Conservation (phyloP, 2,329 filamentous ascomycete species). For the Dryadomyces quercivorus region DNA sequence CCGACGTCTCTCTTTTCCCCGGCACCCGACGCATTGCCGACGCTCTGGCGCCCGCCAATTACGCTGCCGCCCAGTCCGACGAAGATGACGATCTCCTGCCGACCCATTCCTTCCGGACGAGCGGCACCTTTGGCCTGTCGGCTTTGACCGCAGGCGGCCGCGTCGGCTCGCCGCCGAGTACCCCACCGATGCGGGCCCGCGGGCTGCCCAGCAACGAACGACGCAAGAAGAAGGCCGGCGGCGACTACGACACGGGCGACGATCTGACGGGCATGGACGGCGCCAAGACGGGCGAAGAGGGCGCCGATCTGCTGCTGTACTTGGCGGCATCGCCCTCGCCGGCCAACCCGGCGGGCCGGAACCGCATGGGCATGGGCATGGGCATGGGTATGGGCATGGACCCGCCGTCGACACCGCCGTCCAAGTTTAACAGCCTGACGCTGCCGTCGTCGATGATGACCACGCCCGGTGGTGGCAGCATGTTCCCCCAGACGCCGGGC, state of each 20-base stretch:
- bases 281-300: constrained; percentile 50
- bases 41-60: constrained; percentile 42
- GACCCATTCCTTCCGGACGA: constrained; percentile 57
- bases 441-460: constrained; percentile 79
- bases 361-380: constrained; percentile 23
- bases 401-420: constrained; percentile 65
- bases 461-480: constrained; percentile 61
- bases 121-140: constrained; percentile 14
- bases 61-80: constrained; percentile 52
- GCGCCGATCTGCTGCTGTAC: constrained; percentile 69
- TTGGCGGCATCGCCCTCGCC: constrained; percentile 86
- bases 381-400: constrained; percentile 30
- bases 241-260: constrained; percentile 9
- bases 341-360: constrained; percentile 44
- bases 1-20: constrained; percentile 68
- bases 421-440: constrained; percentile 52
- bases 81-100: constrained; percentile 78
- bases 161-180: constrained; percentile 68
- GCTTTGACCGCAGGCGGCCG: constrained; percentile 18
- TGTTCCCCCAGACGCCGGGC: constrained; percentile 66
- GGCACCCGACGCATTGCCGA: constrained; percentile 57
- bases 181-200: constrained; percentile 57
- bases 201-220: constrained; percentile 28
- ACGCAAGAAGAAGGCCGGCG: constrained; percentile 30
- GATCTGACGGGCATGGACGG: constrained; percentile 36